Percentiles rank a stretch among this genome's conserved stretches.
phyloP scores from a whole-genome alignment of 805 yeast genomes.

The Suhomyces emberorum region DNA sequence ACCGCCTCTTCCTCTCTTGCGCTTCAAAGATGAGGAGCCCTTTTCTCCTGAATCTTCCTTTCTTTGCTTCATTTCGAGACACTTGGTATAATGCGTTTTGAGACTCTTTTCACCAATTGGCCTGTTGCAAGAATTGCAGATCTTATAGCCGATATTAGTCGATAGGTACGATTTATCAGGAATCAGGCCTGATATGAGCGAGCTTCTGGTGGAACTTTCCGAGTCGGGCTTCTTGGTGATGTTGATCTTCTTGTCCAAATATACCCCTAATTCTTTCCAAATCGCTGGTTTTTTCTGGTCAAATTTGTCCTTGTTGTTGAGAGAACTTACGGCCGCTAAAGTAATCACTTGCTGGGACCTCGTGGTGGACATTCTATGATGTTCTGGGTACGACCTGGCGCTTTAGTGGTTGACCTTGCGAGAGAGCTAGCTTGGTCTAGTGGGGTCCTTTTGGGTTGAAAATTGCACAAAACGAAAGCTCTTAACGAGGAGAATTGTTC shows the following conservation, averaged over 20 bases:
- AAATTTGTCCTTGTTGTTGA: conserved; percentile 16
- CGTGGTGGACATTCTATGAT: conserved; percentile 16
- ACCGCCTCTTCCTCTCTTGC: conserved; percentile 22
- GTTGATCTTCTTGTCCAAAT: conserved; percentile 37
- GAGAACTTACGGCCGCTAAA: conserved; percentile 24
- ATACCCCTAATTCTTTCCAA: conserved; percentile 46
- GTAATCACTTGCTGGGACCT: conserved; percentile 24
- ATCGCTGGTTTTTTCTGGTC: conserved; percentile 25
- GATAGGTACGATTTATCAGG: conserved; percentile 29
- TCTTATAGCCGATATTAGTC: conserved; percentile 32
- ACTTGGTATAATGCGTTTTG: conserved; percentile 30
- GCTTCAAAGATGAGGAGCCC: conserved; percentile 18
- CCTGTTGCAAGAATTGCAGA: conserved; percentile 38
- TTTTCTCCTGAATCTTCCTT: conserved; percentile 16
- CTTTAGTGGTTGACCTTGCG: not conserved
- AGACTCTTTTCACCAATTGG: conserved; percentile 40
- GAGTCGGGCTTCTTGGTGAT: conserved; percentile 21
- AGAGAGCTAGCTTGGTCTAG: not conserved
- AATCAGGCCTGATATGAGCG: conserved; percentile 19
- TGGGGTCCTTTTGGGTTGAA: not conserved
- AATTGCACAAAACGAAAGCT: not conserved
- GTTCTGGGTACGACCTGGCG: not conserved
- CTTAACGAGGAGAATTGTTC: too few relatives aligned
- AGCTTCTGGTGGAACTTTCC: conserved; percentile 17
- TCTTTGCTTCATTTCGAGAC: conserved; percentile 39